These are phyloP conservation scores for Acanthamoeba triangularis DNA, from an alignment of 208 protist species.

Conservation along the genomic window DNA sequence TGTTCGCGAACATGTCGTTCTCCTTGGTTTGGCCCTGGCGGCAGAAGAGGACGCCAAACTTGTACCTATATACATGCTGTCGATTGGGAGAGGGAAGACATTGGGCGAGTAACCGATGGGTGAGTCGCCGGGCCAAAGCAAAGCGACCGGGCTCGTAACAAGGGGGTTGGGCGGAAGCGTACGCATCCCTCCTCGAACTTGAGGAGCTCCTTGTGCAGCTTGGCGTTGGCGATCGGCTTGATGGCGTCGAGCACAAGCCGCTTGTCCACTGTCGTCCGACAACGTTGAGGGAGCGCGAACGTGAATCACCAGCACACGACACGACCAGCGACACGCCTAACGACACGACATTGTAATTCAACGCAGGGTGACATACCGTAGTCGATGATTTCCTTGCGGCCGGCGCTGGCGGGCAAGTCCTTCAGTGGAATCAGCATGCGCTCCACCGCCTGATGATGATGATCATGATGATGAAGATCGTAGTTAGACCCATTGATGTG, in stretches of 20 bases:
- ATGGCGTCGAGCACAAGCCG: neutral
- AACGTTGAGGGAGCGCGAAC: neutral
- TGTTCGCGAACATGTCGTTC: constrained; percentile 44
- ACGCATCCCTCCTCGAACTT: constrained; percentile 70
- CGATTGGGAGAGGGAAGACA: no score
- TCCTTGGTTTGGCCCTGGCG: constrained; percentile 19
- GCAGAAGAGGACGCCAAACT: constrained; percentile 80
- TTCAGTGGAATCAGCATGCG: neutral
- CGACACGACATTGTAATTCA: no score
- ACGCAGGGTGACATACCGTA: neutral
- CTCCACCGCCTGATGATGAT: neutral
- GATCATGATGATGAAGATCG: no score
- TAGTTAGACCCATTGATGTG: no score
- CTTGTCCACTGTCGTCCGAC: constrained; percentile 35
- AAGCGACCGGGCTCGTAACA: neutral
- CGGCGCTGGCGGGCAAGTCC: neutral
- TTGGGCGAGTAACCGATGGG: no score
- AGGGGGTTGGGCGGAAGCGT: neutral
- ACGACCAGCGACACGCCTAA: no score
- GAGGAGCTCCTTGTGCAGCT: constrained; percentile 56
- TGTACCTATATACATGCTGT: constrained; percentile 57
- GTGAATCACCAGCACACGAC: no score
- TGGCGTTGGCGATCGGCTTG: neutral
- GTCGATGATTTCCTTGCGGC: constrained; percentile 9
- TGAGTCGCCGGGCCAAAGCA: no score